Conservation (phyloP, 345 rosid genomes). For the Boechera retrofracta region DNA sequence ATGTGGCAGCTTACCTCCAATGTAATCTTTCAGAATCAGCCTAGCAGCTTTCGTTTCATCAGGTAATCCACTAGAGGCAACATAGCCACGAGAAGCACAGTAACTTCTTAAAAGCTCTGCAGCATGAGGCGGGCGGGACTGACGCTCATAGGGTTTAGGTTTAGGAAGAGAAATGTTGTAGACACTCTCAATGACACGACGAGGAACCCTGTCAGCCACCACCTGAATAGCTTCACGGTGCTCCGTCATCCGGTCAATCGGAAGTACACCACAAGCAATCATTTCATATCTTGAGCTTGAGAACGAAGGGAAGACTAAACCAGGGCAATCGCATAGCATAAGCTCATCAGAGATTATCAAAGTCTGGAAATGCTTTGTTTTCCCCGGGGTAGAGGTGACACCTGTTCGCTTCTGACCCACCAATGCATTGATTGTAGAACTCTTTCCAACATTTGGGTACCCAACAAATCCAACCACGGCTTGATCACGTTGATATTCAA, state of each 20-base stretch:
- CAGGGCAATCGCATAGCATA: slow-evolving; percentile 92
- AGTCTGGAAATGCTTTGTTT: slow-evolving; percentile 98
- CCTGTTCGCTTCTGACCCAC: slow-evolving; percentile 95
- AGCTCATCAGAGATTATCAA: slow-evolving; percentile 79
- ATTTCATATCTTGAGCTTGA: slow-evolving; percentile 92
- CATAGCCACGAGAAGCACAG: slow-evolving; percentile 90
- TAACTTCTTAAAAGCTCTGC: slow-evolving; percentile 72
- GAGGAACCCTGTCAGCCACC: slow-evolving; percentile 84
- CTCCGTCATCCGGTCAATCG: slow-evolving; percentile 90
- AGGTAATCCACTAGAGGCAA: slow-evolving; percentile 95
- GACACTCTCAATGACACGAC: slow-evolving; percentile 67
- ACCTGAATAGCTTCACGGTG: slow-evolving; percentile 90
- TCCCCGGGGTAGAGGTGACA: slow-evolving; percentile 97
- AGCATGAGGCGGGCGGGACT: slow-evolving; percentile 85
- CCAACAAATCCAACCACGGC: slow-evolving; percentile 95
- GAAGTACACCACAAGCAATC: slow-evolving; percentile 95
- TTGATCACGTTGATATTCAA: slow-evolving; percentile 39
- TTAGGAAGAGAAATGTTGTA: slow-evolving; percentile 80
- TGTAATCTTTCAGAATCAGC: slow-evolving; percentile 78
- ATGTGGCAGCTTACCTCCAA: slow-evolving; percentile 87
- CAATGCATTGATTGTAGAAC: slow-evolving; percentile 95
- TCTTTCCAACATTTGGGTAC: slow-evolving; percentile 97
- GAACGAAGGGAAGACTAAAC: slow-evolving; percentile 93
- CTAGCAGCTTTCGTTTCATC: slow-evolving; percentile 96
- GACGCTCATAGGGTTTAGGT: slow-evolving; percentile 90